Evolutionary conservation across 148 eudicot genomes (phyloP).

Genomic region (Euryodendron excelsum): DNA sequence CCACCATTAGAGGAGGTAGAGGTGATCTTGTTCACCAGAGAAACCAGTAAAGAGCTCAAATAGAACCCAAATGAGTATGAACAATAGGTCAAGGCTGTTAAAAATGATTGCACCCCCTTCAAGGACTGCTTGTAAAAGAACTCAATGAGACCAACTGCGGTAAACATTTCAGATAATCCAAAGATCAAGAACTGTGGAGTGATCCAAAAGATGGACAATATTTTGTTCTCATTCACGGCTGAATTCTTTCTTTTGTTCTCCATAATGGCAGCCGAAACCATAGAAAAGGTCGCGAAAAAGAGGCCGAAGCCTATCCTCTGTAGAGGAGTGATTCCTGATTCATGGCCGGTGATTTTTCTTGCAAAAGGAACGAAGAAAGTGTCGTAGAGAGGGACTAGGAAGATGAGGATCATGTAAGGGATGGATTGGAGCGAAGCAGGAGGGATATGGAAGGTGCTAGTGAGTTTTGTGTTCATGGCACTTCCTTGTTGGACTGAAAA

Average conservation of each 20-base stretch:
- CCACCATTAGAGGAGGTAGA: conserved; percentile 33
- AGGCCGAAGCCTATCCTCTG: conserved; percentile 78
- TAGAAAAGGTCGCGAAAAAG: conserved; percentile 67
- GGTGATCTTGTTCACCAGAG: conserved; percentile 65
- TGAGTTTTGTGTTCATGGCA: conserved; percentile 64
- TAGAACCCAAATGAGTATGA: conserved; percentile 91
- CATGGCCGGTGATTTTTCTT: conserved; percentile 54
- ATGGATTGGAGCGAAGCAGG: conserved; percentile 95
- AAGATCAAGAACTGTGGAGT: conserved; percentile 81
- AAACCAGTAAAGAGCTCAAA: conserved; percentile 71
- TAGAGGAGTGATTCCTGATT: conserved; percentile 71
- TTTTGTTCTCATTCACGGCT: conserved; percentile 12
- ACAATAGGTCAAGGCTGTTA: conserved; percentile 80
- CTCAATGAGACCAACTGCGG: conserved; percentile 85
- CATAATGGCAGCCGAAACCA: conserved; percentile 71
- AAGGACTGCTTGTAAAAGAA: conserved; percentile 81
- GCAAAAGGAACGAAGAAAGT: conserved; percentile 65
- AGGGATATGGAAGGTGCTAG: conserved; percentile 61
- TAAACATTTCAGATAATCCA: conserved; percentile 93
- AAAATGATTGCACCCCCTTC: conserved; percentile 76
- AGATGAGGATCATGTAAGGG: conserved; percentile 81
- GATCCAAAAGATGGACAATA: conserved; percentile 63
- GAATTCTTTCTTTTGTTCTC: conserved; percentile 50
- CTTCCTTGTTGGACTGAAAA: conserved; percentile 95
- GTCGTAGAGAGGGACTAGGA: conserved; percentile 82